phyloP scores from a whole-genome alignment of 345 rosid species.

The Sisymbrium irio region DNA sequence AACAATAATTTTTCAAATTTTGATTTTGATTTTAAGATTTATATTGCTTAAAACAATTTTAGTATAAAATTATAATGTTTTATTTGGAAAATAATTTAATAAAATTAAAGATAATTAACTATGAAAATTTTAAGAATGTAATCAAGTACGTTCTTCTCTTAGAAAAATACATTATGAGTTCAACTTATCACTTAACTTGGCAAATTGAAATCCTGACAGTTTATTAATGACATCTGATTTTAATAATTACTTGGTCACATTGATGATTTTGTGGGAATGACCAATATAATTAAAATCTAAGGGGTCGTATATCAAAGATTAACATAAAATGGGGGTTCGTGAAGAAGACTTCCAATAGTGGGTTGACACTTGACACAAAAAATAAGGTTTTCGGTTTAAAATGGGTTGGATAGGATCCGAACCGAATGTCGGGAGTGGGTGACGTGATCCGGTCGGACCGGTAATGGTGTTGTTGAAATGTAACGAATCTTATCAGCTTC shows the following conservation, averaged over 20 bases:
- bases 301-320: background rate
- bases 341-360: background rate
- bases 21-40: background rate
- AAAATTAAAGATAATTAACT: background rate
- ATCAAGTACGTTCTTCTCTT: background rate
- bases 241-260: conserved; percentile 1
- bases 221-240: background rate
- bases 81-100: too few species aligned
- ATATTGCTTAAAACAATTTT: background rate
- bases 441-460: conserved; percentile 34
- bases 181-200: background rate
- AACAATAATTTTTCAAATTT: background rate
- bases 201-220: background rate
- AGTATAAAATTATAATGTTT: background rate
- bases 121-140: background rate
- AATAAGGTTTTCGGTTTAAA: background rate
- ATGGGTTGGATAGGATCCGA: conserved; percentile 25
- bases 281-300: background rate
- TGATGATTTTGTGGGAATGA: background rate
- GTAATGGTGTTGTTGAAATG: conserved; percentile 34
- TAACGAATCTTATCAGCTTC: conserved; percentile 36
- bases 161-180: background rate
- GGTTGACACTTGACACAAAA: background rate
- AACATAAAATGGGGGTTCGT: background rate
- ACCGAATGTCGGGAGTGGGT: conserved; percentile 33